A percentile compares a stretch with the other conserved stretches of the same genome.
Evolutionary conservation across 495 filamentous ascomycete species (phyloP).

Genomic region (Talaromyces ruber): DNA sequence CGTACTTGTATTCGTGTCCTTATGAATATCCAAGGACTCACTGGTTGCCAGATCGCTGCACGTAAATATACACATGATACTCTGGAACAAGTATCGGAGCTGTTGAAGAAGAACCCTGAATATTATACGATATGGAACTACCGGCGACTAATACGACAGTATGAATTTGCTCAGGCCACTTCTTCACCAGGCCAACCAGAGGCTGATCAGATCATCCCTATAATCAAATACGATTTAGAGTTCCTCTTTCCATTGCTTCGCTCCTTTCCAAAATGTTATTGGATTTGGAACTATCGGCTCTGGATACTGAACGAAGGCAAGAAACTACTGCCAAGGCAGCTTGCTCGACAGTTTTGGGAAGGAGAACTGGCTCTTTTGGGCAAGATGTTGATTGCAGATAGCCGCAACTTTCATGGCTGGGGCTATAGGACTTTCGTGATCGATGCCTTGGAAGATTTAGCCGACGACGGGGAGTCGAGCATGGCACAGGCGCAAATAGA

Average conservation of each 20-base stretch:
- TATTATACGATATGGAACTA: conserved; percentile 99
- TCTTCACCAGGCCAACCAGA: conserved; percentile 12
- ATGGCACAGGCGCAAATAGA: conserved; percentile 75
- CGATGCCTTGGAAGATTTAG: conserved; percentile 49
- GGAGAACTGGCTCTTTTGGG: conserved; percentile 70
- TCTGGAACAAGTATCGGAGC: conserved; percentile 66
- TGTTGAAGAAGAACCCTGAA: conserved; percentile 85
- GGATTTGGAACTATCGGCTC: conserved; percentile 96
- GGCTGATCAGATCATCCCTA: conserved; percentile 27
- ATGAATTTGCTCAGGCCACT: conserved; percentile 30
- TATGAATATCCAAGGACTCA: neutral
- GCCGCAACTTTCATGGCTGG: conserved; percentile 96
- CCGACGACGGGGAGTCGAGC: conserved; percentile 20
- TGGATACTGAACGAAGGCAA: conserved; percentile 76
- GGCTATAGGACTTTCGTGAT: conserved; percentile 78
- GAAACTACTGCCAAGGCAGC: conserved; percentile 40
- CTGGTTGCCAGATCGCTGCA: conserved; percentile 37
- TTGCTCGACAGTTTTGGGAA: conserved; percentile 65
- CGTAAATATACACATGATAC: conserved; percentile 55
- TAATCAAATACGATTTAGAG: conserved; percentile 60
- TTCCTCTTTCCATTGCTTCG: conserved; percentile 79
- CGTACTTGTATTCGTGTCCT: neutral
- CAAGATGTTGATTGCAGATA: conserved; percentile 82
- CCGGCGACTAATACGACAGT: conserved; percentile 58
- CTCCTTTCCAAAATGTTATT: conserved; percentile 94